phyloP scores from a whole-genome alignment of 148 eudicot genomes.

The Mesembryanthemum crystallinum region DNA sequence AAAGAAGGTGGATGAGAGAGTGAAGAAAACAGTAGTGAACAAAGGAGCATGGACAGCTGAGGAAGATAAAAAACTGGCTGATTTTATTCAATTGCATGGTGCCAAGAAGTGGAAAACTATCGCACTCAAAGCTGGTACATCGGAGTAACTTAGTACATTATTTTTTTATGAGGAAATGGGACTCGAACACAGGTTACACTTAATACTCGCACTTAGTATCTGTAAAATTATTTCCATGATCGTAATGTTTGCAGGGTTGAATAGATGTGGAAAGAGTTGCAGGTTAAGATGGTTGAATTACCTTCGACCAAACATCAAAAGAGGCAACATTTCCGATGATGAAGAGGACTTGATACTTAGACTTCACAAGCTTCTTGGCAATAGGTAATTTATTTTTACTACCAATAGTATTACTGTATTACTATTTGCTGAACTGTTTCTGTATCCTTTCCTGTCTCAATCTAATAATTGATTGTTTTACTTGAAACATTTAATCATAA shows the following conservation, averaged over 20 bases:
- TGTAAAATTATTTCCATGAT: too few relatives aligned
- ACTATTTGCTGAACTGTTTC: too few relatives aligned
- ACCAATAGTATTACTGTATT: too few relatives aligned
- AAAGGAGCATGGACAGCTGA: constrained; percentile 75
- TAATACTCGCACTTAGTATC: too few relatives aligned
- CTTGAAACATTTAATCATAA: background rate
- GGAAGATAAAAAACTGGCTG: constrained; percentile 50
- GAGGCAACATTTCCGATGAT: constrained; percentile 66
- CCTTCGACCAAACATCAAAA: constrained; percentile 67
- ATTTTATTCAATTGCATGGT: constrained; percentile 48
- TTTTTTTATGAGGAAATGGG: too few relatives aligned
- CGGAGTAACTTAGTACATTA: too few relatives aligned
- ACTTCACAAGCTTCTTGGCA: constrained; percentile 79
- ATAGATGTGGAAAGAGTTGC: constrained; percentile 72
- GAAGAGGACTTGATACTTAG: constrained; percentile 70
- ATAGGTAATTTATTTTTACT: constrained; percentile 38
- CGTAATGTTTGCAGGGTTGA: constrained; percentile 42
- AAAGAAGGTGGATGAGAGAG: background rate
- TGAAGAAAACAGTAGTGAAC: constrained; percentile 31
- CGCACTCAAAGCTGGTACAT: constrained; percentile 61
- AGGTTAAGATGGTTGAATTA: constrained; percentile 80
- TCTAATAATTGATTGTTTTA: too few relatives aligned
- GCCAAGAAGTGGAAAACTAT: constrained; percentile 54
- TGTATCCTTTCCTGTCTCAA: too few relatives aligned
- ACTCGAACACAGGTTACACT: too few relatives aligned